Evolutionary conservation across 352 stramenopile genomes (phyloP).

Genomic region (Phytophthora palmivora): DNA sequence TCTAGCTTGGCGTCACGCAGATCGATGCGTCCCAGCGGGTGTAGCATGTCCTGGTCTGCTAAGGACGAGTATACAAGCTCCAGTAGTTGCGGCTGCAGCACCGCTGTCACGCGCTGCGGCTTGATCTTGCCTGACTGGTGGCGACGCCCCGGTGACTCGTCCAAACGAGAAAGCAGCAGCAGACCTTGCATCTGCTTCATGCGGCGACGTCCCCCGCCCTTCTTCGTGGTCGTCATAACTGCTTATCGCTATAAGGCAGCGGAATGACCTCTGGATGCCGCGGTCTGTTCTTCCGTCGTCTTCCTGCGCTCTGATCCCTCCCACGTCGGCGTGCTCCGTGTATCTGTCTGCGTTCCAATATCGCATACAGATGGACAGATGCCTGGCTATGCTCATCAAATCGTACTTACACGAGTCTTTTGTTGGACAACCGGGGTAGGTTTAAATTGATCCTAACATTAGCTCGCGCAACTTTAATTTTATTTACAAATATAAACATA

Average conservation of each 20-base stretch:
- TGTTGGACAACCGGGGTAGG: too few relatives aligned
- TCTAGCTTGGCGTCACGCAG: constrained; percentile 70
- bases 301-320: constrained; percentile 14
- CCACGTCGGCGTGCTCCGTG: constrained; percentile 11
- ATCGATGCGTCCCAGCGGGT: constrained; percentile 66
- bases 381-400: constrained; percentile 13
- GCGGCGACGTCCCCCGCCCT: constrained; percentile 59
- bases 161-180: constrained; percentile 61
- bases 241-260: neutral
- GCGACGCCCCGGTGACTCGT: constrained; percentile 28
- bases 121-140: constrained; percentile 35
- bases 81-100: constrained; percentile 74
- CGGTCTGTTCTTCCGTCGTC: constrained; percentile 8
- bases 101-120: constrained; percentile 59
- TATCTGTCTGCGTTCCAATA: constrained; percentile 31
- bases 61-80: constrained; percentile 72
- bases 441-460: too few relatives aligned
- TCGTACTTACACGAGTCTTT: too few relatives aligned
- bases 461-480: too few relatives aligned
- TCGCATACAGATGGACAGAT: constrained; percentile 33
- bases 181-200: constrained; percentile 88
- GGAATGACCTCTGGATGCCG: constrained; percentile 15
- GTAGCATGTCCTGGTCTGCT: constrained; percentile 77
- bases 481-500: too few relatives aligned
- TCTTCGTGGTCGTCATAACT: constrained; percentile 52